Conservation (phyloP, 2,329 filamentous ascomycete genomes). For the Aspergillus viridinutans region DNA sequence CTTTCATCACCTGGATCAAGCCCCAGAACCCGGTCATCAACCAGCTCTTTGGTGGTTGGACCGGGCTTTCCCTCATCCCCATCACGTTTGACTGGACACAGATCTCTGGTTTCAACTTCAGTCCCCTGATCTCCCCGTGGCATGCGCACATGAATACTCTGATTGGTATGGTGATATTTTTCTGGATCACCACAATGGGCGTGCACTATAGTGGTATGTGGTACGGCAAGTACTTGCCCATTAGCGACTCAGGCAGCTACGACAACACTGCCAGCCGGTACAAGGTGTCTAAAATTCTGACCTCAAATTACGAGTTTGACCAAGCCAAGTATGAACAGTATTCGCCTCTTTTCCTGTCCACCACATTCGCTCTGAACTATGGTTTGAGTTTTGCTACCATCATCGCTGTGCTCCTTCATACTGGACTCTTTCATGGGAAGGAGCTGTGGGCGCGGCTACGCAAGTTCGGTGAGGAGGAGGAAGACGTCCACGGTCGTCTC, state of each 20-base stretch:
- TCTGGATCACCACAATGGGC: conserved; percentile 54
- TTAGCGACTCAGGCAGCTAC: conserved; percentile 66
- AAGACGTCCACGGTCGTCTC: conserved; percentile 52
- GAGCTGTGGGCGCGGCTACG: conserved; percentile 62
- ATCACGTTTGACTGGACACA: conserved; percentile 77
- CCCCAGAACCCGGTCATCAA: conserved; percentile 66
- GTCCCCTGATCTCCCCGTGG: conserved; percentile 67
- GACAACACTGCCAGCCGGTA: conserved; percentile 65
- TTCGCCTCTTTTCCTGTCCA: conserved; percentile 60
- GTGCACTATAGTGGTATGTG: conserved; percentile 65
- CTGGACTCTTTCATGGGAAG: conserved; percentile 61
- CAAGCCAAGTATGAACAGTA: conserved; percentile 62
- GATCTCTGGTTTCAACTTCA: conserved; percentile 63
- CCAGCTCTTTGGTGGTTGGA: conserved; percentile 67
- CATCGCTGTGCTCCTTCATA: conserved; percentile 64
- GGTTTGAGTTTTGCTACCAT: conserved; percentile 70
- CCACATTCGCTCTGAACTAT: conserved; percentile 66
- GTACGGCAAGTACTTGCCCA: conserved; percentile 63
- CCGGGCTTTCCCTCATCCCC: conserved; percentile 64
- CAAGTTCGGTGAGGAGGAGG: conserved; percentile 52
- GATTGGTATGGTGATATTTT: conserved; percentile 63
- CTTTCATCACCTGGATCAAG: conserved; percentile 67
- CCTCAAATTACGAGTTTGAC: conserved; percentile 58
- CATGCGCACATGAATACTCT: conserved; percentile 70
- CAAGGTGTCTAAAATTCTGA: conserved; percentile 62